These are phyloP conservation scores for Botrytis deweyae DNA, from an alignment of 2,329 filamentous ascomycete species.

Conservation along the genomic window DNA sequence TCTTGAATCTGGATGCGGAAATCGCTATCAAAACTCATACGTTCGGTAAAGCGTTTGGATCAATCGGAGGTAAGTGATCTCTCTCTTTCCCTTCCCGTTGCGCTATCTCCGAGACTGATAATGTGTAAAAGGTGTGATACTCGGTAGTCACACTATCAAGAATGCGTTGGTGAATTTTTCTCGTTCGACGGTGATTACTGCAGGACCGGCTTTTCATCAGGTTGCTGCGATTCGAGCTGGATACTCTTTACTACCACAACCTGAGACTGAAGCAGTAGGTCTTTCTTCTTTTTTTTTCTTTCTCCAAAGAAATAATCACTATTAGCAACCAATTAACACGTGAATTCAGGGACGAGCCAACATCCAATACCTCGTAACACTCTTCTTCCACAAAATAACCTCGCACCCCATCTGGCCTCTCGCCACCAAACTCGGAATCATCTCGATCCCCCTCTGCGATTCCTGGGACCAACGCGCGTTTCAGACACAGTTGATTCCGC, in stretches of 20 bases:
- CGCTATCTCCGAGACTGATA: neutral
- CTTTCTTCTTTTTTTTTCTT: neutral
- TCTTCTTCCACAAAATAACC: neutral
- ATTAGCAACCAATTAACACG: too few species aligned
- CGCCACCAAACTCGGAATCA: neutral
- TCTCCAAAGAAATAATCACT: neutral
- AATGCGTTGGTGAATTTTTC: neutral
- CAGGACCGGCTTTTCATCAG: neutral
- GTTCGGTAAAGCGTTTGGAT: neutral
- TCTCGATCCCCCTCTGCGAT: neutral
- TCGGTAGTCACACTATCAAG: neutral
- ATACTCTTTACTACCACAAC: neutral
- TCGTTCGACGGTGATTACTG: neutral
- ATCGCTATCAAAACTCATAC: conserved; percentile 1
- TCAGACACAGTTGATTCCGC: neutral
- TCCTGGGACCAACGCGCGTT: neutral
- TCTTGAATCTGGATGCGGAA: neutral
- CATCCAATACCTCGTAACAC: neutral
- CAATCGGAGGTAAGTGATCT: neutral
- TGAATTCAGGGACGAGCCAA: neutral
- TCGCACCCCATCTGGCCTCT: neutral
- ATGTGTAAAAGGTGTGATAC: neutral
- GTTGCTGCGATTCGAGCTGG: neutral
- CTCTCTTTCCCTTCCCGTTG: neutral
- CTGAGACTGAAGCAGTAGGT: neutral